phyloP scores from a whole-genome alignment of 1,284 basidiomycete genomes.

The Ceratobasidium sp. region DNA sequence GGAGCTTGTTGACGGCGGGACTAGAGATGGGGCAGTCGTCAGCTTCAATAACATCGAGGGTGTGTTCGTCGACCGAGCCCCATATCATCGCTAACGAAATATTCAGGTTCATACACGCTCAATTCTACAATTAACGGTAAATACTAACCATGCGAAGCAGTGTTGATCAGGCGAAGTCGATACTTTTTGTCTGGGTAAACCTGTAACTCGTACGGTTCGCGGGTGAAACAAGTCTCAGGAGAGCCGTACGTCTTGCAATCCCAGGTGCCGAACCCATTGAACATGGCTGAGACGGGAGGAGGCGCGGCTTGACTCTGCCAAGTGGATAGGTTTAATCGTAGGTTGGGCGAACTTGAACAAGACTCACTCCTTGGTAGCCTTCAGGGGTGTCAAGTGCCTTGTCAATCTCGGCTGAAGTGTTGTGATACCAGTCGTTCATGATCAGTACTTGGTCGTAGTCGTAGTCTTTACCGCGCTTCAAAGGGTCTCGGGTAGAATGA shows the following conservation, averaged over 20 bases:
- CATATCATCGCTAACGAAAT: constrained; percentile 58
- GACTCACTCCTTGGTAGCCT: constrained; percentile 52
- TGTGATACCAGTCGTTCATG: constrained; percentile 60
- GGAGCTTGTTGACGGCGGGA: constrained; percentile 5
- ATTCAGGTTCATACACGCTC: neutral
- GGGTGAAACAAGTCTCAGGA: constrained; percentile 54
- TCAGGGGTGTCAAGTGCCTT: constrained; percentile 55
- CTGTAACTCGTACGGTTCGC: constrained; percentile 54
- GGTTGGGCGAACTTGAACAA: no score
- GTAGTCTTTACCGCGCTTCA: constrained; percentile 53
- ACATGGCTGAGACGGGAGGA: neutral
- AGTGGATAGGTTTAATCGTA: neutral
- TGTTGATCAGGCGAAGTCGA: constrained; percentile 68
- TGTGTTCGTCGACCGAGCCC: constrained; percentile 63
- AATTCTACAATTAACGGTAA: neutral
- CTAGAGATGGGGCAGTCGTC: constrained; percentile 59
- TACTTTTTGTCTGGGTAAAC: constrained; percentile 55
- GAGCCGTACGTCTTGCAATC: constrained; percentile 44
- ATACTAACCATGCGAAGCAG: constrained; percentile 56
- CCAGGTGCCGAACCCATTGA: constrained; percentile 35
- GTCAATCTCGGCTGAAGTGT: constrained; percentile 54
- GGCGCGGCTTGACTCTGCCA: constrained; percentile 34
- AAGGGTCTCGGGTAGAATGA: constrained; percentile 55
- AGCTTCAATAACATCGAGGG: constrained; percentile 63
- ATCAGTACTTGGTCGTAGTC: constrained; percentile 59